phyloP scores from a whole-genome alignment of 495 filamentous ascomycete species.

The Barbatosphaeria neglecta region DNA sequence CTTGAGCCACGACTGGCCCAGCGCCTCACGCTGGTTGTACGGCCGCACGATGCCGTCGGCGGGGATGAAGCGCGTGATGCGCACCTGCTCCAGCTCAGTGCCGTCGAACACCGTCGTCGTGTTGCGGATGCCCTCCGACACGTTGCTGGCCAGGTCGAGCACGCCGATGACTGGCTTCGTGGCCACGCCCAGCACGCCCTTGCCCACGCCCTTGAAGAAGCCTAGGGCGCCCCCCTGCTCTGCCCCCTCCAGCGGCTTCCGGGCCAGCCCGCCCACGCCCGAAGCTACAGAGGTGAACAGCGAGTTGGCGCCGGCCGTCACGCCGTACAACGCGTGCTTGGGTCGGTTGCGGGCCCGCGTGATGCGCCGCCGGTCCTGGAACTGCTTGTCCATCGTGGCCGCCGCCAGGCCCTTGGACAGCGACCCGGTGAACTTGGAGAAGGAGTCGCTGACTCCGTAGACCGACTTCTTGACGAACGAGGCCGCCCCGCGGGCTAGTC shows the following conservation, averaged over 20 bases:
- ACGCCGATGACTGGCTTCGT: constrained; percentile 96
- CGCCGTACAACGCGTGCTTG: constrained; percentile 92
- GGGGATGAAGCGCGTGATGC: constrained; percentile 81
- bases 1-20: constrained; percentile 98
- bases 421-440: constrained; percentile 92
- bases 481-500: constrained; percentile 90
- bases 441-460: constrained; percentile 89
- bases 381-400: constrained; percentile 95
- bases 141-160: constrained; percentile 90
- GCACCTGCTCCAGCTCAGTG: constrained; percentile 85
- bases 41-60: constrained; percentile 88
- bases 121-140: constrained; percentile 94
- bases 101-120: constrained; percentile 97
- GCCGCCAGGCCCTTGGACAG: constrained; percentile 92
- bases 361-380: constrained; percentile 91
- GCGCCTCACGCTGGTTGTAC: constrained; percentile 88
- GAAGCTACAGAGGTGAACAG: constrained; percentile 86
- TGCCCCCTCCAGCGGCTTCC: constrained; percentile 87
- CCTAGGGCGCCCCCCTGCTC: constrained; percentile 89
- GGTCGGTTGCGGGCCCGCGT: constrained; percentile 85
- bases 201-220: constrained; percentile 95
- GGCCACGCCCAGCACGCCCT: constrained; percentile 80
- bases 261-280: constrained; percentile 83
- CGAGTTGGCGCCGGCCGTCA: constrained; percentile 89
- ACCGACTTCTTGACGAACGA: constrained; percentile 98